Conservation (phyloP, 2,329 filamentous ascomycete genomes). For the Fusarium sp. region DNA sequence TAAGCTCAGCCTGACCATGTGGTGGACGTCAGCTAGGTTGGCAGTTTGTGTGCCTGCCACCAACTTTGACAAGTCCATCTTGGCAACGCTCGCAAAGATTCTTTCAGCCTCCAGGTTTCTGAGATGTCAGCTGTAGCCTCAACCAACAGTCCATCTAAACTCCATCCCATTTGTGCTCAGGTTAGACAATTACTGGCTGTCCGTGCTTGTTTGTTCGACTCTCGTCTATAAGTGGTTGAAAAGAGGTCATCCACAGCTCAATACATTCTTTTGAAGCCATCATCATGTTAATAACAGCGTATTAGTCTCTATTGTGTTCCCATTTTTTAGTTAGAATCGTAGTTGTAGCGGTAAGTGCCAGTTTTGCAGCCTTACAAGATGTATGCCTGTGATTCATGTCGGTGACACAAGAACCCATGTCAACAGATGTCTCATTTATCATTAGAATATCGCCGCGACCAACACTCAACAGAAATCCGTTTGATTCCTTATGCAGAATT, state of each 20-base stretch:
- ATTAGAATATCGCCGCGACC: not conserved
- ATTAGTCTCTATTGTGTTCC: not conserved
- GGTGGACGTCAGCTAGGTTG: not conserved
- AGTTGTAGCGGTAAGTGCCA: not conserved
- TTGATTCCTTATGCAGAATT: not conserved
- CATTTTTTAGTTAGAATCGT: not conserved
- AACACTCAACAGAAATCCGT: not conserved
- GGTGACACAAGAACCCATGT: conserved; percentile 8
- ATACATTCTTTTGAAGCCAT: too few species aligned
- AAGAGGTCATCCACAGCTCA: not conserved
- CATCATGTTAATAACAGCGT: not conserved
- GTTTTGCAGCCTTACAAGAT: not conserved
- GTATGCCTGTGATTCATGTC: conserved; percentile 18
- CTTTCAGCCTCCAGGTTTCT: not conserved
- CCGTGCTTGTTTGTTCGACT: conserved; percentile 19
- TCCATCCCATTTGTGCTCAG: not conserved
- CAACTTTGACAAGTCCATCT: not conserved
- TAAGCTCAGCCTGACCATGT: not conserved
- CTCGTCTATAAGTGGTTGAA: not conserved
- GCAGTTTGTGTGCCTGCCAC: not conserved
- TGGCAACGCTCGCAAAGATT: conserved; percentile 2
- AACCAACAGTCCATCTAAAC: not conserved
- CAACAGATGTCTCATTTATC: not conserved
- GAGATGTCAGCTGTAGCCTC: not conserved
- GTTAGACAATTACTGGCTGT: conserved; percentile 1